Evolutionary conservation across 176 grass and related monocot genomes (phyloP).

Genomic region (Thalia dealbata): DNA sequence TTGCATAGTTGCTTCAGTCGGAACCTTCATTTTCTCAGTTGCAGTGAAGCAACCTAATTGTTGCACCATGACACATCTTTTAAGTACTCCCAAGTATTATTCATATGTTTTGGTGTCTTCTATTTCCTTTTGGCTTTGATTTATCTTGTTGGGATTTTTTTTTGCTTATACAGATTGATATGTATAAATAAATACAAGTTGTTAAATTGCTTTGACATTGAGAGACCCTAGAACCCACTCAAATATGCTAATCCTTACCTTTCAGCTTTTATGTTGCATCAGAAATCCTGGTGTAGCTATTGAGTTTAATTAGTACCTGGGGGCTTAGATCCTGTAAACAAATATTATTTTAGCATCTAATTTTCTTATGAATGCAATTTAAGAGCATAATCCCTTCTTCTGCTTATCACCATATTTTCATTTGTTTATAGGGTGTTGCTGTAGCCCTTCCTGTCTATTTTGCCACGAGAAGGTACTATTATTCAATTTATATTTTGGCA

Average conservation of each 20-base stretch:
- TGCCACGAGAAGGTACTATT: slow-evolving; percentile 1
- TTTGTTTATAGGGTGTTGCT: not conserved
- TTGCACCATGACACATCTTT: too few species aligned
- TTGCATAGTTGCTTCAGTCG: too few species aligned
- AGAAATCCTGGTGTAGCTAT: not conserved
- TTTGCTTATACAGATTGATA: not conserved
- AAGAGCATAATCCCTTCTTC: not conserved
- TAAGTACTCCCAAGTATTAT: too few species aligned
- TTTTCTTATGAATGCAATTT: not conserved
- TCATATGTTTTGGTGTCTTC: too few species aligned
- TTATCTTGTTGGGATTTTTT: not conserved
- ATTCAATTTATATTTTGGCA: not conserved
- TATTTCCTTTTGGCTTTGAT: too few species aligned
- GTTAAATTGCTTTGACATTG: not conserved
- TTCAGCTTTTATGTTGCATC: not conserved
- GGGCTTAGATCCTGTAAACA: not conserved
- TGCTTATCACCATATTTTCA: not conserved
- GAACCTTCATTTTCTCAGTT: too few species aligned
- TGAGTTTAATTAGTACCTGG: not conserved
- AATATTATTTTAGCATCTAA: not conserved
- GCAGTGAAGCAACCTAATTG: too few species aligned
- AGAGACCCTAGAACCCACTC: not conserved
- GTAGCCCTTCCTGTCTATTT: slow-evolving; percentile 12
- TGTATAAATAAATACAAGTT: not conserved
- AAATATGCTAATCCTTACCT: not conserved